A percentile compares a stretch with the other conserved stretches of the same genome.
These are phyloP conservation scores for Astrothelium macrocarpum DNA, from an alignment of 495 filamentous ascomycete genomes.

Conservation along the genomic window DNA sequence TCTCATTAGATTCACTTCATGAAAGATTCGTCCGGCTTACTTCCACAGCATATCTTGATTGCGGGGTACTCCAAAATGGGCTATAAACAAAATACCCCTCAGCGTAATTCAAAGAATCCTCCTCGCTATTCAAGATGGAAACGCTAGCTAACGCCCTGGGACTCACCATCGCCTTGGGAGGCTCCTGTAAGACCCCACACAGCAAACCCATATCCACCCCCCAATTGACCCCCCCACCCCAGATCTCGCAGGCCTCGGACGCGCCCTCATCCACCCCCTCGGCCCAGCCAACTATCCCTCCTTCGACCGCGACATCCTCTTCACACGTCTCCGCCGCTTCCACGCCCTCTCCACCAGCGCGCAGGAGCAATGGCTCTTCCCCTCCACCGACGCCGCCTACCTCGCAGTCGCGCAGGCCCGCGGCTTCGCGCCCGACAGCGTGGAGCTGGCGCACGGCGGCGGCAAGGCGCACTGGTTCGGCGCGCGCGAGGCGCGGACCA, in stretches of 20 bases:
- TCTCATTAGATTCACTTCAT: too few species aligned
- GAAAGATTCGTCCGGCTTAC: too few species aligned
- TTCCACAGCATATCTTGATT: too few species aligned
- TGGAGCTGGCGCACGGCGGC: conserved; percentile 34
- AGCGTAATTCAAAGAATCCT: too few species aligned
- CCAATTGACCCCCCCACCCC: too few species aligned
- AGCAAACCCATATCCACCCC: too few species aligned
- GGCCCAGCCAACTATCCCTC: conserved; percentile 20
- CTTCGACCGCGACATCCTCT: conserved; percentile 32
- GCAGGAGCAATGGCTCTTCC: conserved; percentile 27
- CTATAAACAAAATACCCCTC: too few species aligned
- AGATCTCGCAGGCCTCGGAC: conserved; percentile 13
- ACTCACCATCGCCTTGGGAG: too few species aligned
- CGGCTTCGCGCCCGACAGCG: conserved; percentile 39
- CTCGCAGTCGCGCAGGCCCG: conserved; percentile 35
- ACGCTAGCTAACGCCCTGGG: too few species aligned
- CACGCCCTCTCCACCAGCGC: conserved; percentile 21
- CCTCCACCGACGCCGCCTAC: conserved; percentile 41
- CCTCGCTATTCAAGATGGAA: too few species aligned
- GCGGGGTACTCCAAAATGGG: too few species aligned
- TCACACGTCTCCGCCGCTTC: conserved; percentile 24
- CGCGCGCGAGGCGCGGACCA: conserved; percentile 43
- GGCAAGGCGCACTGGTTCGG: conserved; percentile 53
- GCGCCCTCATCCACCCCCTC: conserved; percentile 21
- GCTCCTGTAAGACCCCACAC: too few species aligned